Evolutionary conservation across 352 stramenopile species (phyloP), one percentile per base, ranked within the genome.

Genomic region (Globisporangium middletonii): DNA sequence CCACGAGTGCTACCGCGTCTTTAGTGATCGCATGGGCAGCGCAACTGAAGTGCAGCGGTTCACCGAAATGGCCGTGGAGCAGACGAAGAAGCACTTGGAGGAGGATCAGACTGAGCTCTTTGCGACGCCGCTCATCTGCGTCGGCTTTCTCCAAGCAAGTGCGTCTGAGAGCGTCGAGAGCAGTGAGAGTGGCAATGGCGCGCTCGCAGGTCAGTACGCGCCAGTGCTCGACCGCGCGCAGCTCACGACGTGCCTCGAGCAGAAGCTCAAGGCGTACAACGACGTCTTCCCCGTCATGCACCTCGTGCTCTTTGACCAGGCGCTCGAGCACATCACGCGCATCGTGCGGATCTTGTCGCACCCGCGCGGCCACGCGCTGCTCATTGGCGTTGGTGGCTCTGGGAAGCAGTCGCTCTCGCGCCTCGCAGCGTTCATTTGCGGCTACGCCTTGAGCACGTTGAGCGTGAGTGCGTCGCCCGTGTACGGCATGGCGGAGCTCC

Each of bases 261-360:
- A 60, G 4, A 88, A 89, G 47, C 67, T 97, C 3, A 62, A 64
- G 12, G 69, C 83, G 13, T 97, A 97, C 72, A 98, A 98, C 57
- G 91, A 98, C 54, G 82, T 69, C 4, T 86, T 97, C 63, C 83
- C 92, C 0, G 94, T 98, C 7, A 96, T 97, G 87, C 82, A 93
- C 57, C 68, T 97, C 9, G 89, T 97, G 41, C 61, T 97, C 0
- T 97, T 97, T 64, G 88, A 97, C 16, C 83, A 96, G 62, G 91
- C 91, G 2, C 73, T 97, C 58, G 77, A 95, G 45, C 89, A 97
- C 51, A 71, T 97, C 15, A 78, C 83, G 4, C 75, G 91, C 45
- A 97, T 97, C 41, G 80, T 89, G 44, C 72, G 91, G 8, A 89
- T 97, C 35, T 50, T 97, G 27, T 69, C 77, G 13, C 79, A 81